A percentile compares a stretch with the other conserved stretches of the same genome.
phyloP scores from a whole-genome alignment of 1,284 basidiomycete genomes.

The Gomphus sp. region DNA sequence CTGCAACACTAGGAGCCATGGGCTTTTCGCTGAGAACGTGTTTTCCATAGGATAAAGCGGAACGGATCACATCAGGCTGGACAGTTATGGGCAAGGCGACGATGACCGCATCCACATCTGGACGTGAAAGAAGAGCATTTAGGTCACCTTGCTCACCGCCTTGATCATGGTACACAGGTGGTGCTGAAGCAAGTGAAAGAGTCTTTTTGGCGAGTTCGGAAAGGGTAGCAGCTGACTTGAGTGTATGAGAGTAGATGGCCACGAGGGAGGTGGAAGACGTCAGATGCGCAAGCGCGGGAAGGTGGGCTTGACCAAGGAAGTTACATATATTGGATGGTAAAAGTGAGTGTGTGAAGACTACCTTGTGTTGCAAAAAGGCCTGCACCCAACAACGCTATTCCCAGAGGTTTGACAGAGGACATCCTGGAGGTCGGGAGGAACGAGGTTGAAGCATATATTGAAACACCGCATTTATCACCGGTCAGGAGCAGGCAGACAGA shows the following conservation, averaged over 20 bases:
- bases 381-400: conserved; percentile 59
- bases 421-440: neutral
- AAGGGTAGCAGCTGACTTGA: conserved; percentile 46
- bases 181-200: conserved; percentile 33
- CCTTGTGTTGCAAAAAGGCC: conserved; percentile 69
- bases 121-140: conserved; percentile 52
- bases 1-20: conserved; percentile 60
- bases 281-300: conserved; percentile 57
- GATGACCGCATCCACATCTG: conserved; percentile 65
- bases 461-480: neutral
- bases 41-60: conserved; percentile 63
- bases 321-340: conserved; percentile 24
- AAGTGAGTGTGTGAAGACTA: conserved; percentile 16
- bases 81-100: conserved; percentile 69
- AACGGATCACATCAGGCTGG: conserved; percentile 61
- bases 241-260: conserved; percentile 74
- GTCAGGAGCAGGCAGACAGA: neutral
- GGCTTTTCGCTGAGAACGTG: conserved; percentile 85
- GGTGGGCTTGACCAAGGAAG: conserved; percentile 38
- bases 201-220: conserved; percentile 33
- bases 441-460: neutral
- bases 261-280: conserved; percentile 40
- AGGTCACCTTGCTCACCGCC: conserved; percentile 31
- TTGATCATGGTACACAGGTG: conserved; percentile 49
- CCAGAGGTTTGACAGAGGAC: neutral